These are phyloP conservation scores for Aspergillus campestris DNA, from an alignment of 495 filamentous ascomycete genomes.

Conservation along the genomic window DNA sequence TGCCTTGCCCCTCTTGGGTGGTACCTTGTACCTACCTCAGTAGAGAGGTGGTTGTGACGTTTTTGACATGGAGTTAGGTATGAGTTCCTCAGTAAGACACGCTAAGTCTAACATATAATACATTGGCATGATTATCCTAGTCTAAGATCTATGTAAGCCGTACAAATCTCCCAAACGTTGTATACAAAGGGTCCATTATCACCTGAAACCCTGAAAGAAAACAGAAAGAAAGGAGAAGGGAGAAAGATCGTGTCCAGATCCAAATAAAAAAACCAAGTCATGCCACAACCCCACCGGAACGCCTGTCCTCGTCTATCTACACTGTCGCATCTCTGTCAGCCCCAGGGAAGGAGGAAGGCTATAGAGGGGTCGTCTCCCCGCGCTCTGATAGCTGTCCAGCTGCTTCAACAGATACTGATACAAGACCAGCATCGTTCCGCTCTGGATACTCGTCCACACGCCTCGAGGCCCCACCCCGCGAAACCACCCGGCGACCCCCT, in stretches of 20 bases:
- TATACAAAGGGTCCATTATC: neutral
- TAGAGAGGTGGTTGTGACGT: too few species aligned
- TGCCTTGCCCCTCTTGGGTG: too few species aligned
- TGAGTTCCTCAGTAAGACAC: too few species aligned
- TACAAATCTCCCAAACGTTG: conserved; percentile 2
- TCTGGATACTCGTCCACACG: conserved; percentile 98
- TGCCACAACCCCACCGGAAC: conserved; percentile 17
- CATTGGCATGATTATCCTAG: neutral
- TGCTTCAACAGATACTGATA: conserved; percentile 82
- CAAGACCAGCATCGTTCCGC: conserved; percentile 91
- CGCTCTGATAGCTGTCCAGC: conserved; percentile 47
- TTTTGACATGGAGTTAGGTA: too few species aligned
- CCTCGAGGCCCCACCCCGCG: conserved; percentile 85
- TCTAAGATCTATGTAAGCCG: conserved; percentile 8
- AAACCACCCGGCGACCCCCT: conserved; percentile 87
- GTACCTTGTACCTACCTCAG: too few species aligned
- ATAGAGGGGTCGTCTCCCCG: conserved; percentile 20
- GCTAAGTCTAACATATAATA: conserved; percentile 4
- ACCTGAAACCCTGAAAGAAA: neutral
- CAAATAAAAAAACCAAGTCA: neutral
- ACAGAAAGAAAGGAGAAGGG: neutral
- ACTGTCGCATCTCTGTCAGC: conserved; percentile 1
- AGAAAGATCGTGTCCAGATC: neutral
- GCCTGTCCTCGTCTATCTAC: conserved; percentile 15
- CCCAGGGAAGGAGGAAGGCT: conserved; percentile 6